Evolutionary conservation across 768 basidiomycete genomes (phyloP), one percentile per base, ranked within the genome.

Genomic region (Candolleomyces eurysporus): DNA sequence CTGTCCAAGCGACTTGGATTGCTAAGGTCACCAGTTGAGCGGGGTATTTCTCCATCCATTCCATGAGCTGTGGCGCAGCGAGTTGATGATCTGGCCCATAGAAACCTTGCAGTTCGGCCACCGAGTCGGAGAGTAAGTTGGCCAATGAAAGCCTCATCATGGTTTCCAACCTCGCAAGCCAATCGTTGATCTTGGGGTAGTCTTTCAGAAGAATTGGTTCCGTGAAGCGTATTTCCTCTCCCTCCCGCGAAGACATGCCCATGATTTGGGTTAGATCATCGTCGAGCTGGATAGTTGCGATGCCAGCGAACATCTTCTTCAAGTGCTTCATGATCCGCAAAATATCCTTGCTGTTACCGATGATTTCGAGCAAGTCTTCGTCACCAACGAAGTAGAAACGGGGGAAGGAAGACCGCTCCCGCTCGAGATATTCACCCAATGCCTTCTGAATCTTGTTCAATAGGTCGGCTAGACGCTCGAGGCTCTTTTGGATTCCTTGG

Each of bases 281-380:
- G 70, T 97, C 93, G 30, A 98, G 82, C 67, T 79, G 82, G 66
- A 98, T 82, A 0, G 94, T 95, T 1, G 94, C 90, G 43, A 99
- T 90, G 30, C 97, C 97, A 21, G 97, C 97, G 75, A 99, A 99
- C 97, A 99, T 99, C 83, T 99, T 99, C 81, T 98, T 98, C 62
- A 99, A 82, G 77, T 98, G 97, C 68, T 99, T 99, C 93, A 97
- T 94, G 75, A 98, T 92, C 43, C 97, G 91, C 48, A 94, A 76
- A 66, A 98, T 97, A 70, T 98, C 96, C 74, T 98, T 99, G 83
- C 94, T 97, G 79, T 99, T 99, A 64, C 97, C 97, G 65, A 99
- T 98, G 68, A 99, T 99, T 75, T 99, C 97, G 64, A 99, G 82
- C 63, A 99, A 77, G 72, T 99, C 97, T 71, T 99, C 97, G 75